Percentiles rank a stretch among this genome's conserved stretches.
Conservation (phyloP, 108 stramenopile genomes). For the Pseudonitzschia pungens region DNA sequence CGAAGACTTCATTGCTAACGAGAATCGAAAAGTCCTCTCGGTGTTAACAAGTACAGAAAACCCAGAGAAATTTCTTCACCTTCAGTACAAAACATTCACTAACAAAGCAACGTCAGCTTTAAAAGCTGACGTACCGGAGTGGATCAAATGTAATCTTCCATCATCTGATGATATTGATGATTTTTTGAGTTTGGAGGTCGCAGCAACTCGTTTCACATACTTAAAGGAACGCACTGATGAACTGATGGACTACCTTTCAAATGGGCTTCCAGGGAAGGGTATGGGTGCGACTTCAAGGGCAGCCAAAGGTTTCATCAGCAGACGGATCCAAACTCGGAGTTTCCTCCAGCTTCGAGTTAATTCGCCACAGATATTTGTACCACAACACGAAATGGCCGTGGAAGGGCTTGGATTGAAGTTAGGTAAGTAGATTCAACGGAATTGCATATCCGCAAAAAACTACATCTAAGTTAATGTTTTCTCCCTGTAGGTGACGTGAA, state of each 20-base stretch:
- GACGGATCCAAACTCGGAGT: constrained; percentile 57
- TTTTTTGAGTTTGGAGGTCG: constrained; percentile 48
- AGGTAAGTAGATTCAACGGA: constrained; percentile 23
- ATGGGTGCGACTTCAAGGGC: constrained; percentile 71
- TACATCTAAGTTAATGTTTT: constrained; percentile 5
- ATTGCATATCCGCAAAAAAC: not conserved
- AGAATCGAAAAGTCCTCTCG: constrained; percentile 40
- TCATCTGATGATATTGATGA: constrained; percentile 52
- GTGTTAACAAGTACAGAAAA: constrained; percentile 16
- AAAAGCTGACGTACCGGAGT: constrained; percentile 21
- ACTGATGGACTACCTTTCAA: constrained; percentile 65
- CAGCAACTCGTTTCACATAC: constrained; percentile 49
- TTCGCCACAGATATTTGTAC: constrained; percentile 50
- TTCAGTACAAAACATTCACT: constrained; percentile 49
- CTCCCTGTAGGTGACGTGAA: constrained; percentile 47
- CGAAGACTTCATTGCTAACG: constrained; percentile 18
- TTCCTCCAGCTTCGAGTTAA: constrained; percentile 53
- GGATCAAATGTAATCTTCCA: constrained; percentile 28
- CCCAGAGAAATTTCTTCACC: constrained; percentile 25
- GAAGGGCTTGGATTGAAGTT: constrained; percentile 37
- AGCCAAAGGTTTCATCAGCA: constrained; percentile 67
- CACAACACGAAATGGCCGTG: constrained; percentile 29
- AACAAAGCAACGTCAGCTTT: not conserved
- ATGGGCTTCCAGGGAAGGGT: constrained; percentile 77
- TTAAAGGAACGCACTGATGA: constrained; percentile 62